A percentile compares a stretch with the other conserved stretches of the same genome.
Conservation (phyloP, 306 rosid species). For the Lathyrus aphaca region DNA sequence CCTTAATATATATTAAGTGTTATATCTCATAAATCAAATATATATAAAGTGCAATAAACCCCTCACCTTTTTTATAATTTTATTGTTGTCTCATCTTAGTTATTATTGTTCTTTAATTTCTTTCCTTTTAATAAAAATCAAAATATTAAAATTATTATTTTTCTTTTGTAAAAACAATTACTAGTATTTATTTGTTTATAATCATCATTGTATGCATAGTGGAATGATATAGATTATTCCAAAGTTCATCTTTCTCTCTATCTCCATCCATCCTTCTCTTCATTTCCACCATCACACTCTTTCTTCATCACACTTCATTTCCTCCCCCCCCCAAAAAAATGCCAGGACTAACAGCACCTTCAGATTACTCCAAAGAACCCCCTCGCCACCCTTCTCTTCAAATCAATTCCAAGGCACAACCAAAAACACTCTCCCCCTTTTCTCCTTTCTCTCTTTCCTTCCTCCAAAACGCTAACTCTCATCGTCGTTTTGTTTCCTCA, state of each 20-base stretch:
- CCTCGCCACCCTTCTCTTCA: slow-evolving; percentile 20
- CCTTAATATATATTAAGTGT: no score
- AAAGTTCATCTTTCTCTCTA: not conserved
- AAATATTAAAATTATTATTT: no score
- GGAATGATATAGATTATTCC: not conserved
- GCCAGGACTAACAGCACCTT: slow-evolving; percentile 26
- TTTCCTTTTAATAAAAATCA: no score
- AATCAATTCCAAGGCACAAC: not conserved
- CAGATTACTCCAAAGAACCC: slow-evolving; percentile 14
- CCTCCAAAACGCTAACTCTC: slow-evolving; percentile 15
- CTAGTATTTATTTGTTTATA: no score
- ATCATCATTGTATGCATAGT: no score
- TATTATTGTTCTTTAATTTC: no score
- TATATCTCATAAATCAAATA: no score
- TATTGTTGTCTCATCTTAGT: no score
- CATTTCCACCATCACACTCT: not conserved
- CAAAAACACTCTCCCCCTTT: not conserved
- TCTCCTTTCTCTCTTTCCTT: not conserved
- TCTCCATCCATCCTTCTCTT: not conserved
- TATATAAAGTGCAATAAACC: no score
- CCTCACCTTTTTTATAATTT: no score
- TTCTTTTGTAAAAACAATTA: no score
- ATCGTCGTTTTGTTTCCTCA: slow-evolving; percentile 32
- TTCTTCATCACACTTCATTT: not conserved
- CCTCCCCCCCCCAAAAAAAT: not conserved